Base-by-base conservation (phyloP, 1,139 yeast genomes). In the Blastobotrys capitulatus region DNA sequence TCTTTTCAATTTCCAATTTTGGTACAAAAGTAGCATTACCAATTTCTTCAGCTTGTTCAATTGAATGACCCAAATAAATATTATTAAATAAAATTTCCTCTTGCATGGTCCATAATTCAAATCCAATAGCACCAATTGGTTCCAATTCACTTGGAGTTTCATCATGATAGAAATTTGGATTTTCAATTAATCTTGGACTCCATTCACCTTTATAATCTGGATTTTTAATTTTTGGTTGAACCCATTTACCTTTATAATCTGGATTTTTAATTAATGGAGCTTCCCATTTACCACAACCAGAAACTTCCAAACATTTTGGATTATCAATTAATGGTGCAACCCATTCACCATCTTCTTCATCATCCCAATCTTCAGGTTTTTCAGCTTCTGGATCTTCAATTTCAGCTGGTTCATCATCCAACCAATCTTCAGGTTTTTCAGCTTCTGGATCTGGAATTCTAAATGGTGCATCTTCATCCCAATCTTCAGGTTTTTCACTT, bases 21-120 rank as follows among this genome's bases (percentile, higher is more conserved):
- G 81, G 79, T 27, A 69, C 59, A 68, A 78, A 89, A 0, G 97
- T 88, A 16, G 70, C 65, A 64, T 89, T 89, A 22, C 96, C 97
- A 57, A 89, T 74, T 13, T 62, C 55, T 69, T 89, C 96, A 8
- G 97, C 97, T 62, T 89, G 96, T 26, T 69, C 73, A 16, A 88
- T 69, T 2, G 87, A 81, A 62, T 86, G 92, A 13, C 97, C 97
- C 54, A 90, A 65, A 65, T 88, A 89, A 50, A 89, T 80, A 68
- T 89, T 87, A 66, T 87, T 88, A 63, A 90, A 87, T 62, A 86
- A 60, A 46, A 87, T 78, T 47, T 83, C 78, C 42, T 75, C 74
- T 57, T 86, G 85, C 83, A 89, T 83, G 50, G 94, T 80, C 96
- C 96, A 89, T 57, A 89, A 73, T 66, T 90, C 97, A 63, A 90